These are phyloP conservation scores for Vanrija pseudolonga DNA, from an alignment of 1,284 basidiomycete genomes.

Conservation along the genomic window DNA sequence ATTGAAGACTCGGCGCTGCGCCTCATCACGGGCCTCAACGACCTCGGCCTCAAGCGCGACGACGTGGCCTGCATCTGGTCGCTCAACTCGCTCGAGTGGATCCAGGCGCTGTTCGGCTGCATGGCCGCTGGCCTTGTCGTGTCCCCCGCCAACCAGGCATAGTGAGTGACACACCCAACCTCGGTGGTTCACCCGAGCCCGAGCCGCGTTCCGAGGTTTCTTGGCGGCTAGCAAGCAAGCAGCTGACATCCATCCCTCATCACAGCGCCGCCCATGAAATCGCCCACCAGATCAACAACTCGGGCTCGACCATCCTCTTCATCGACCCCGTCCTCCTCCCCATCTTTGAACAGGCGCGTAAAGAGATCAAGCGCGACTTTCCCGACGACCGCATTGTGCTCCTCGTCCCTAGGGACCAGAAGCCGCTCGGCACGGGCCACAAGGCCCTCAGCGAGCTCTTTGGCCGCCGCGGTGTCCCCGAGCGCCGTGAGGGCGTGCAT, in stretches of 20 bases:
- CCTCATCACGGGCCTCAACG: constrained; percentile 56
- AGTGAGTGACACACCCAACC: constrained; percentile 24
- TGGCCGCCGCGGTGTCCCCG: constrained; percentile 2
- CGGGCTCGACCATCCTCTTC: constrained; percentile 57
- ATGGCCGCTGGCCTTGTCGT: constrained; percentile 35
- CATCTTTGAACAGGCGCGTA: constrained; percentile 25
- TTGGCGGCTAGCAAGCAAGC: neutral
- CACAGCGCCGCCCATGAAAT: constrained; percentile 32
- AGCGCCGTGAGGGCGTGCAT: constrained; percentile 6
- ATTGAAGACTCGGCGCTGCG: constrained; percentile 58
- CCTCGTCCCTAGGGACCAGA: neutral
- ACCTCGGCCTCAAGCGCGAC: constrained; percentile 24
- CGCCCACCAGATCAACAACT: constrained; percentile 52
- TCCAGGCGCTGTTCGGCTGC: constrained; percentile 60
- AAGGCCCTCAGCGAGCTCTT: constrained; percentile 12
- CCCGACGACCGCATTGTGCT: constrained; percentile 8
- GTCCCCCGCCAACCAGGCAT: constrained; percentile 41
- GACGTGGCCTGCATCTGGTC: constrained; percentile 42
- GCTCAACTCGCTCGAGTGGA: constrained; percentile 61
- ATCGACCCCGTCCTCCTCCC: constrained; percentile 56
- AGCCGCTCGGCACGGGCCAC: constrained; percentile 6
- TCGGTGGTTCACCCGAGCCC: too few relatives aligned
- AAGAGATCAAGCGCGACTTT: constrained; percentile 2
- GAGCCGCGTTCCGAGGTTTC: neutral
- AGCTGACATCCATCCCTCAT: neutral